Percentiles rank a stretch among this genome's conserved stretches.
Evolutionary conservation across 2,329 filamentous ascomycete genomes (phyloP).

Genomic region (Uncinocarpus reesii): DNA sequence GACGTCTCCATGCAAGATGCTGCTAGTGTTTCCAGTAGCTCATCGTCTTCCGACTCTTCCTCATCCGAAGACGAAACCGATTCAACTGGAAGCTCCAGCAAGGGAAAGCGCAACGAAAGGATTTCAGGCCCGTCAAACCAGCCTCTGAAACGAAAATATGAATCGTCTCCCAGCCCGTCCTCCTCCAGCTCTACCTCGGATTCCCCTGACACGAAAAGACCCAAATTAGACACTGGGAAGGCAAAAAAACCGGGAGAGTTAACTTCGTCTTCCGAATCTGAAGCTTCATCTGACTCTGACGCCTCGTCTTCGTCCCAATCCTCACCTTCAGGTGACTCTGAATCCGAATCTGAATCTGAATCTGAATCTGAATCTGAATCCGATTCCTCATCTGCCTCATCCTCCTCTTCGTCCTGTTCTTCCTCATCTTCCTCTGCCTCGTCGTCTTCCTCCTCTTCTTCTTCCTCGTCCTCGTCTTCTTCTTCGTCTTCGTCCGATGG

Average conservation of each 20-base stretch:
- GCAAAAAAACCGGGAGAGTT: neutral
- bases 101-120: conserved; percentile 21
- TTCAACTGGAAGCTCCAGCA: conserved; percentile 38
- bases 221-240: neutral
- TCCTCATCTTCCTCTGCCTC: neutral
- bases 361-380: conserved; percentile 26
- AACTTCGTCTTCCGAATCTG: conserved; percentile 6
- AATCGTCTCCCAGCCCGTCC: conserved; percentile 33
- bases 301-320: conserved; percentile 13
- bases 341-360: conserved; percentile 24
- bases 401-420: neutral
- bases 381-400: conserved; percentile 13
- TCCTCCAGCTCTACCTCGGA: conserved; percentile 30
- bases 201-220: conserved; percentile 16
- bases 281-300: conserved; percentile 24
- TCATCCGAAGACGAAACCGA: neutral
- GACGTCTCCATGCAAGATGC: neutral
- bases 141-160: conserved; percentile 49
- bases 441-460: conserved; percentile 16
- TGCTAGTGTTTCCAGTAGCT: conserved; percentile 1
- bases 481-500: conserved; percentile 20
- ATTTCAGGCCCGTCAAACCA: conserved; percentile 7
- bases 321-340: conserved; percentile 9
- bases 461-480: conserved; percentile 20
- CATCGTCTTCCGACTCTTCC: neutral